Conservation (phyloP, 106 monocot species). For the Dioscorea alata region DNA sequence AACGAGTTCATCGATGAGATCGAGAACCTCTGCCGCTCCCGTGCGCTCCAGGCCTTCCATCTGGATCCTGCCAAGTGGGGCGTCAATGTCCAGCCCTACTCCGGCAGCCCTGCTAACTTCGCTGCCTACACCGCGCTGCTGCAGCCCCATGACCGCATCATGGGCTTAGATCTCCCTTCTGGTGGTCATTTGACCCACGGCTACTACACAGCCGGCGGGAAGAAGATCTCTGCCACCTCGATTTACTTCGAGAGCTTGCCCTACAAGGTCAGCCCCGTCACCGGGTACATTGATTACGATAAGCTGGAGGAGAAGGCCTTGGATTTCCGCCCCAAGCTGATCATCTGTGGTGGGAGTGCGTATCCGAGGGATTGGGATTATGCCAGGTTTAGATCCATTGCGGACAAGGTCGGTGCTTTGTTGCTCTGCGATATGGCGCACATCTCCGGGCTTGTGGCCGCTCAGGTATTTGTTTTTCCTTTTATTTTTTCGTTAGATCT, state of each 20-base stretch:
- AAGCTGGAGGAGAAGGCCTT: conserved; percentile 90
- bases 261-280: conserved; percentile 64
- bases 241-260: conserved; percentile 88
- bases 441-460: conserved; percentile 83
- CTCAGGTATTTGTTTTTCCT: conserved; percentile 44
- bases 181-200: conserved; percentile 87
- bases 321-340: conserved; percentile 78
- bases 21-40: conserved; percentile 74
- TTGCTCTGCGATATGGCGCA: conserved; percentile 91
- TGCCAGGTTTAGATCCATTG: conserved; percentile 45
- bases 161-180: conserved; percentile 84
- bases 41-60: conserved; percentile 67
- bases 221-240: conserved; percentile 89
- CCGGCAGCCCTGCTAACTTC: conserved; percentile 78
- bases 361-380: conserved; percentile 94
- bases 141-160: conserved; percentile 78
- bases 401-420: conserved; percentile 67
- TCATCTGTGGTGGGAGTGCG: conserved; percentile 85
- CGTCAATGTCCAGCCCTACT: conserved; percentile 92
- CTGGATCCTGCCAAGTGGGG: conserved; percentile 68
- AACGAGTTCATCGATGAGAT: conserved; percentile 84
- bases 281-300: conserved; percentile 75
- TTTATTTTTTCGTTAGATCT: background rate
- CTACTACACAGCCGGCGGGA: conserved; percentile 78
- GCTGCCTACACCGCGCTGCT: conserved; percentile 80